Evolutionary conservation across 352 stramenopile species (phyloP).

Genomic region (Globisporangium uncinulatum): DNA sequence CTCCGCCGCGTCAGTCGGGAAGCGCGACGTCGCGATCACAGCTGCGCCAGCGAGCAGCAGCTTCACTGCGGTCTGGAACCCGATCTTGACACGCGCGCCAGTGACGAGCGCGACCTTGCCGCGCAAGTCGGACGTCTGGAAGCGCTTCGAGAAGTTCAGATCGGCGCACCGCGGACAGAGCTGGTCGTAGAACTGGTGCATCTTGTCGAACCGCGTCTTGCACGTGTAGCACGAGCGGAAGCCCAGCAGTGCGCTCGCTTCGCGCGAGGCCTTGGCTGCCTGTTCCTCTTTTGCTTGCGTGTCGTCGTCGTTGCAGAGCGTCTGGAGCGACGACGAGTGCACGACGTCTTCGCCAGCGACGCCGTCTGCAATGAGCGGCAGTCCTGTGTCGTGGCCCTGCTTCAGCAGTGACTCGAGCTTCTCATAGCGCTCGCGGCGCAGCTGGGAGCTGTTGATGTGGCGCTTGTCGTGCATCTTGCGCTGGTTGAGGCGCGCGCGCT

Average conservation of each 20-base stretch:
- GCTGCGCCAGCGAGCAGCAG: constrained; percentile 88
- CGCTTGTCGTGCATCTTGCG: constrained; percentile 90
- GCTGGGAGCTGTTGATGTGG: constrained; percentile 90
- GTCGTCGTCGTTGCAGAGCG: constrained; percentile 52
- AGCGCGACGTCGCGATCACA: constrained; percentile 94
- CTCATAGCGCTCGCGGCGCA: constrained; percentile 88
- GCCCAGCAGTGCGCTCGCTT: constrained; percentile 56
- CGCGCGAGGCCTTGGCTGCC: constrained; percentile 35
- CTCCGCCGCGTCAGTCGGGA: constrained; percentile 90
- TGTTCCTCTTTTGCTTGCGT: constrained; percentile 49
- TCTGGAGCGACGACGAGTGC: constrained; percentile 51
- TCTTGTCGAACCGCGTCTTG: constrained; percentile 92
- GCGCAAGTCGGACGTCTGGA: constrained; percentile 86
- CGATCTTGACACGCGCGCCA: constrained; percentile 96
- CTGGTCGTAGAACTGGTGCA: constrained; percentile 96
- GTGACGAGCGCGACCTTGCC: constrained; percentile 93
- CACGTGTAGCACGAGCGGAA: constrained; percentile 96
- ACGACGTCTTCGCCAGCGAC: constrained; percentile 64
- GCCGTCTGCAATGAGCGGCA: constrained; percentile 91
- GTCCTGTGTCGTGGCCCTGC: constrained; percentile 66
- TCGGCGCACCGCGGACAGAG: constrained; percentile 92
- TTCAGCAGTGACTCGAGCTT: constrained; percentile 88
- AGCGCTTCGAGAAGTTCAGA: constrained; percentile 94
- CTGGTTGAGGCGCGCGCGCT: constrained; percentile 77
- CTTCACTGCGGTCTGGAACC: constrained; percentile 93